A percentile compares a stretch with the other conserved stretches of the same genome.
Conservation (phyloP, 345 rosid genomes). For the Triadica sebifera region DNA sequence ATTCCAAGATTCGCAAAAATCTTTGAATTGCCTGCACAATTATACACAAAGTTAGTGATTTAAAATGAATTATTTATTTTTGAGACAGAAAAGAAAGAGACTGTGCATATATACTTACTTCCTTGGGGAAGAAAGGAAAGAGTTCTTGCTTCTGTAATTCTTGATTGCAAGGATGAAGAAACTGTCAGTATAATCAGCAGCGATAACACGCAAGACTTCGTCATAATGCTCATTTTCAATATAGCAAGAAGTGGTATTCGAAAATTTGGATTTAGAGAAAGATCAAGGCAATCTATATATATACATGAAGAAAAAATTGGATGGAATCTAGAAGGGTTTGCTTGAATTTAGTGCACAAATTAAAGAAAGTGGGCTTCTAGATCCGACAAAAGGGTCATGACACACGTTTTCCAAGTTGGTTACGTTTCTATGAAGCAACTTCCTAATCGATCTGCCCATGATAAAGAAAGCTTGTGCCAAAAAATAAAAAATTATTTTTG, state of each 20-base stretch:
- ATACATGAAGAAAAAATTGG: too few species aligned
- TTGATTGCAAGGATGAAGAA: slow-evolving; percentile 13
- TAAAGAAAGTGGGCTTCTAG: slow-evolving; percentile 20
- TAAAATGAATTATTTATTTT: background rate
- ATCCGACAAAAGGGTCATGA: background rate
- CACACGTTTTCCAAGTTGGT: slow-evolving; percentile 26
- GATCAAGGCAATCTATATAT: too few species aligned
- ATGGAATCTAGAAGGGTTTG: slow-evolving; percentile 34
- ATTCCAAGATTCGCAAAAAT: slow-evolving; percentile 49
- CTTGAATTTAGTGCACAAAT: background rate
- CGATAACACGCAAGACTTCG: slow-evolving; percentile 26
- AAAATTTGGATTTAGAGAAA: background rate
- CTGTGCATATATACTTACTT: slow-evolving; percentile 18
- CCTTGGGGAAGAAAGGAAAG: slow-evolving; percentile 29
- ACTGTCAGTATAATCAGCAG: slow-evolving; percentile 23
- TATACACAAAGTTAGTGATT: background rate
- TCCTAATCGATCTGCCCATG: too few species aligned
- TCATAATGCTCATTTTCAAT: slow-evolving; percentile 19
- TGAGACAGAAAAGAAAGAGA: background rate
- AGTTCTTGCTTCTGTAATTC: slow-evolving; percentile 36
- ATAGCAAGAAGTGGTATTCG: background rate
- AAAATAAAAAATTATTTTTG: too few species aligned
- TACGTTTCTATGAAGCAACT: slow-evolving; percentile 16
- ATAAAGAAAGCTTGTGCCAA: too few species aligned
- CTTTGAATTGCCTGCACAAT: slow-evolving; percentile 34